Conservation (phyloP, 2,329 filamentous ascomycete genomes). For the Ophiostoma piceae region DNA sequence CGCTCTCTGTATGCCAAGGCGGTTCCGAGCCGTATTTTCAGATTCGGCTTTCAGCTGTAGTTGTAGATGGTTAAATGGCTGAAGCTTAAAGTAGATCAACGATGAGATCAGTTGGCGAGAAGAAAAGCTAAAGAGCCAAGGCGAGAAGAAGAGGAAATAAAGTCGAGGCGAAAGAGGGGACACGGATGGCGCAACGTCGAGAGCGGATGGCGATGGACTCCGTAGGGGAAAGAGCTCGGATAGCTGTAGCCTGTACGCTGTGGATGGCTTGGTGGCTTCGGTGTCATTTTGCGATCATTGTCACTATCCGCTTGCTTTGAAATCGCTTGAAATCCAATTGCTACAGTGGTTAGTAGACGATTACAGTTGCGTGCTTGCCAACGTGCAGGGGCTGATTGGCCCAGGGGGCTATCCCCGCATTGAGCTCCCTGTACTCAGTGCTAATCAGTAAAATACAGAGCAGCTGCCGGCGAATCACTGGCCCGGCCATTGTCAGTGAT, state of each 20-base stretch:
- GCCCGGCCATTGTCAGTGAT: neutral
- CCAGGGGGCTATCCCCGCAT: neutral
- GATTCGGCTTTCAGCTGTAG: no score
- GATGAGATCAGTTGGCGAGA: neutral
- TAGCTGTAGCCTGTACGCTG: neutral
- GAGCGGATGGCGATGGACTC: constrained; percentile 22
- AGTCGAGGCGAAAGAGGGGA: neutral
- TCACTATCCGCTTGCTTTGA: neutral
- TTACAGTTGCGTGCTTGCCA: constrained; percentile 23
- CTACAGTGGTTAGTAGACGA: neutral
- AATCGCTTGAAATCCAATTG: neutral
- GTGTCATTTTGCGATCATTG: neutral
- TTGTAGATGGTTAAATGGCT: no score
- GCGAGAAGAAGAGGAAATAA: neutral
- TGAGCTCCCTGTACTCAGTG: neutral
- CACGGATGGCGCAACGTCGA: constrained; percentile 23
- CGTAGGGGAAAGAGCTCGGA: neutral
- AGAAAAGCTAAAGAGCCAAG: neutral
- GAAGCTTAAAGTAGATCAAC: neutral
- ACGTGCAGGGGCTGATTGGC: constrained; percentile 25
- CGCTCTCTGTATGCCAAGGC: neutral
- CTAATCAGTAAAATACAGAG: no score
- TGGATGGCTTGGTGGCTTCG: neutral
- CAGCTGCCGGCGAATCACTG: neutral
- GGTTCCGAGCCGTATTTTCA: no score